A percentile compares a stretch with the other conserved stretches of the same genome.
phyloP scores from a whole-genome alignment of 257 asterid species.

The Vinca minor region DNA sequence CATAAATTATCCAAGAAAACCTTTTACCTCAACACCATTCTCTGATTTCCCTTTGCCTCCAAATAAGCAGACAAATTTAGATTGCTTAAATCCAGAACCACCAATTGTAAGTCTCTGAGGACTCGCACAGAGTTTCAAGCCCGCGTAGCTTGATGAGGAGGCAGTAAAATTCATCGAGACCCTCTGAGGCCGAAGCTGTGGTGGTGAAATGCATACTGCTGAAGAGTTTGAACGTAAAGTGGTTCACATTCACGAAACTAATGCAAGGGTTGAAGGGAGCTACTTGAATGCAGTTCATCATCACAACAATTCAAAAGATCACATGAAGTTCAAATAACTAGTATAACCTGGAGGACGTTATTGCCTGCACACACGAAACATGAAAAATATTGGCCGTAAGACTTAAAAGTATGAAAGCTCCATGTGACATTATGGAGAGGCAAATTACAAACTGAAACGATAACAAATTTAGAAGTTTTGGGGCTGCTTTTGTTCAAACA shows the following conservation, averaged over 20 bases:
- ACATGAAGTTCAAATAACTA: constrained; percentile 15
- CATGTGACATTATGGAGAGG: neutral
- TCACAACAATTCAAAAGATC: constrained; percentile 27
- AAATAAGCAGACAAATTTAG: constrained; percentile 42
- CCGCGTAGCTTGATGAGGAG: constrained; percentile 23
- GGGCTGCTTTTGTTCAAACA: neutral
- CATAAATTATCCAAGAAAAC: constrained; percentile 1
- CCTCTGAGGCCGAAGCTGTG: constrained; percentile 12
- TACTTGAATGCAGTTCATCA: constrained; percentile 36
- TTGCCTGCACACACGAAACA: neutral
- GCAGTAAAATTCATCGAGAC: constrained; percentile 9
- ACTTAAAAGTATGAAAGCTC: neutral
- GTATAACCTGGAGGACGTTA: neutral
- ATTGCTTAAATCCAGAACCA: constrained; percentile 19
- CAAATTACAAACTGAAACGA: neutral
- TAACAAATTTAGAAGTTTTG: neutral
- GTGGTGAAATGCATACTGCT: neutral
- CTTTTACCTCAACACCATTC: constrained; percentile 45
- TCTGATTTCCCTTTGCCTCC: constrained; percentile 52
- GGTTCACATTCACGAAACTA: neutral
- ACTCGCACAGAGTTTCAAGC: constrained; percentile 24
- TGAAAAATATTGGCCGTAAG: neutral
- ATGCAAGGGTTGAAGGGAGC: constrained; percentile 28
- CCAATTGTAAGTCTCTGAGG: constrained; percentile 20
- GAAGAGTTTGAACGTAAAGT: constrained; percentile 18